phyloP scores from a whole-genome alignment of 768 basidiomycete genomes.

The Saitozyma podzolica region DNA sequence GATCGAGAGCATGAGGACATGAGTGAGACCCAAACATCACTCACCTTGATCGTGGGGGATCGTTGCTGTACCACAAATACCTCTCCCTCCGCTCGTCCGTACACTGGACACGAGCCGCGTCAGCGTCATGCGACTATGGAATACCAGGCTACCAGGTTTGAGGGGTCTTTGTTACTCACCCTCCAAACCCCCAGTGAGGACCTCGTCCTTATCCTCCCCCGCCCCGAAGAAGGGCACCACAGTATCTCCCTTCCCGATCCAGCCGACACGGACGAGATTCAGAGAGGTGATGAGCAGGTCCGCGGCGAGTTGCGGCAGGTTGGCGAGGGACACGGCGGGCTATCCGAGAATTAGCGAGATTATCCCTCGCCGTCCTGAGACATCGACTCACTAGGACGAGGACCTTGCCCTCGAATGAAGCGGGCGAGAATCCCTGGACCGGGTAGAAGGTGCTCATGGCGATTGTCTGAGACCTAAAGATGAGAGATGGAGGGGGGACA shows the following conservation, averaged over 20 bases:
- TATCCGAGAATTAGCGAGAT: constrained; percentile 29
- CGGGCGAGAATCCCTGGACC: not conserved
- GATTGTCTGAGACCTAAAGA: not conserved
- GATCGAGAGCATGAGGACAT: not conserved
- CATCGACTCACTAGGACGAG: constrained; percentile 20
- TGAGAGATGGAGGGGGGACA: not conserved
- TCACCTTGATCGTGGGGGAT: constrained; percentile 74
- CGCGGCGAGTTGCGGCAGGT: constrained; percentile 73
- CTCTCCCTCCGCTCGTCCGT: constrained; percentile 58
- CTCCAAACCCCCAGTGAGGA: constrained; percentile 75
- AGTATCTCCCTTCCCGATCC: constrained; percentile 62
- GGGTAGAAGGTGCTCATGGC: constrained; percentile 32
- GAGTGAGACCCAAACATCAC: constrained; percentile 11
- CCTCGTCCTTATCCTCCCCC: constrained; percentile 63
- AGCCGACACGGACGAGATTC: constrained; percentile 62
- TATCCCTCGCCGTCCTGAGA: not conserved
- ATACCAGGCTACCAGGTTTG: not conserved
- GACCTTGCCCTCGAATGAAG: constrained; percentile 3
- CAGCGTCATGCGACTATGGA: not conserved
- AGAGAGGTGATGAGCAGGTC: constrained; percentile 73
- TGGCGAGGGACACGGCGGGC: constrained; percentile 78
- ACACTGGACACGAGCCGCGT: constrained; percentile 58
- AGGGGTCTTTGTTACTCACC: constrained; percentile 56
- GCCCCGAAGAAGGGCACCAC: constrained; percentile 72
- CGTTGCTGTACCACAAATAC: constrained; percentile 74